A percentile compares a stretch with the other conserved stretches of the same genome.
phyloP scores from a whole-genome alignment of 495 filamentous ascomycete genomes.

The Bombardia bombarda region DNA sequence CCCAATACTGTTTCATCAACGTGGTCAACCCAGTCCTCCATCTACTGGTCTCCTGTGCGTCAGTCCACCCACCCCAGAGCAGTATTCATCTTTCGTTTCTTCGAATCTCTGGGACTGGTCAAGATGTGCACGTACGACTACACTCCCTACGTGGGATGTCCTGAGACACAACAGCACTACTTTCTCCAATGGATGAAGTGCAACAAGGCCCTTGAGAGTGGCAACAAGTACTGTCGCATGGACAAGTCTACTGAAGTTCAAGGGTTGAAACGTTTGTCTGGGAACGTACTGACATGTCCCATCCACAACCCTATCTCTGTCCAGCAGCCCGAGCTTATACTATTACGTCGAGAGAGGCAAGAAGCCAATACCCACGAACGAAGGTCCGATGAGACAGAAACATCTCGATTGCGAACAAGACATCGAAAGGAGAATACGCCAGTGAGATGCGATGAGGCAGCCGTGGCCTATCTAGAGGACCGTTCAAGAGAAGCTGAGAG shows the following conservation, averaged over 20 bases:
- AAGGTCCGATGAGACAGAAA: neutral
- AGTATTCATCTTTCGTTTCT: no score
- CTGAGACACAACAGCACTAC: conserved; percentile 17
- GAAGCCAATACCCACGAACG: neutral
- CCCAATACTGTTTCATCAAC: no score
- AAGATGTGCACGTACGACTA: conserved; percentile 28
- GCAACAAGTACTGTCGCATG: conserved; percentile 15
- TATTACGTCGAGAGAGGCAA: neutral
- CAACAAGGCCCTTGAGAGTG: conserved; percentile 14
- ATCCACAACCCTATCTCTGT: conserved; percentile 21
- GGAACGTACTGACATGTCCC: conserved; percentile 19
- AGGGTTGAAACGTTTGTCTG: conserved; percentile 16
- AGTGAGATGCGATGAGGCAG: neutral
- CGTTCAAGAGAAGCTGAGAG: neutral
- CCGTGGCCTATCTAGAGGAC: neutral
- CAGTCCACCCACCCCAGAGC: no score
- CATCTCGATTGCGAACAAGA: neutral
- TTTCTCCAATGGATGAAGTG: conserved; percentile 28
- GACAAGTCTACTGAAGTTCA: conserved; percentile 13
- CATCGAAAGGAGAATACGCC: neutral
- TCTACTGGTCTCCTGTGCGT: no score
- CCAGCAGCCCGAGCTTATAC: conserved; percentile 16
- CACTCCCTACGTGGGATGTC: conserved; percentile 22
- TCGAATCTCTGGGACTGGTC: no score
- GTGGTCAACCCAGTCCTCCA: no score